A percentile compares a stretch with the other conserved stretches of the same genome.
phyloP scores from a whole-genome alignment of 2,329 filamentous ascomycete genomes.

The Apiospora kogelbergensis region DNA sequence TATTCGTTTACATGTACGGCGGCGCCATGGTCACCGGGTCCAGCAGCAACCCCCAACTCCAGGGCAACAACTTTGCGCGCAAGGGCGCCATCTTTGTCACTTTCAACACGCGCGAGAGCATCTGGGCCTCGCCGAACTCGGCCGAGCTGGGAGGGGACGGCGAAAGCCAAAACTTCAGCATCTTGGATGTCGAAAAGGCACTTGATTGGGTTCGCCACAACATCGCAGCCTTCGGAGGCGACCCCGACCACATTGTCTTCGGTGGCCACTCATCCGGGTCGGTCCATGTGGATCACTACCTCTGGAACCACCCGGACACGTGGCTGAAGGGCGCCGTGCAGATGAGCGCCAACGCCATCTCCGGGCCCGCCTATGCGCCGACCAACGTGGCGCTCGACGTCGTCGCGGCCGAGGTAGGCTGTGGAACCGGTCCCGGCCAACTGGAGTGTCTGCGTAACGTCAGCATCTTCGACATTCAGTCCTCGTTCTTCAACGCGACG shows the following conservation, averaged over 20 bases:
- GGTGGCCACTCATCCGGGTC: constrained; percentile 40
- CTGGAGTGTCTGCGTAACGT: constrained; percentile 38
- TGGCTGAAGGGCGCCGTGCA: constrained; percentile 38
- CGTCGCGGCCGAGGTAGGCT: constrained; percentile 37
- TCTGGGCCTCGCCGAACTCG: constrained; percentile 44
- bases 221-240: constrained; percentile 42
- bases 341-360: constrained; percentile 43
- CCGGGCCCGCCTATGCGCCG: constrained; percentile 39
- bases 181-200: constrained; percentile 37
- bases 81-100: constrained; percentile 38
- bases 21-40: constrained; percentile 42
- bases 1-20: constrained; percentile 45
- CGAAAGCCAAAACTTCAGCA: constrained; percentile 30
- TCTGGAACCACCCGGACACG: constrained; percentile 39
- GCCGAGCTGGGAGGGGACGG: constrained; percentile 29
- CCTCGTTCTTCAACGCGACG: constrained; percentile 33
- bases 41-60: constrained; percentile 39
- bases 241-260: constrained; percentile 44
- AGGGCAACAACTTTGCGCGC: constrained; percentile 35
- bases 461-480: constrained; percentile 29
- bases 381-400: constrained; percentile 35
- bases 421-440: constrained; percentile 31
- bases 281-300: constrained; percentile 41
- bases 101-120: constrained; percentile 41
- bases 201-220: constrained; percentile 41